A percentile compares a stretch with the other conserved stretches of the same genome.
Conservation (phyloP, 2,329 filamentous ascomycete species). For the Pseudocercospora ulei region DNA sequence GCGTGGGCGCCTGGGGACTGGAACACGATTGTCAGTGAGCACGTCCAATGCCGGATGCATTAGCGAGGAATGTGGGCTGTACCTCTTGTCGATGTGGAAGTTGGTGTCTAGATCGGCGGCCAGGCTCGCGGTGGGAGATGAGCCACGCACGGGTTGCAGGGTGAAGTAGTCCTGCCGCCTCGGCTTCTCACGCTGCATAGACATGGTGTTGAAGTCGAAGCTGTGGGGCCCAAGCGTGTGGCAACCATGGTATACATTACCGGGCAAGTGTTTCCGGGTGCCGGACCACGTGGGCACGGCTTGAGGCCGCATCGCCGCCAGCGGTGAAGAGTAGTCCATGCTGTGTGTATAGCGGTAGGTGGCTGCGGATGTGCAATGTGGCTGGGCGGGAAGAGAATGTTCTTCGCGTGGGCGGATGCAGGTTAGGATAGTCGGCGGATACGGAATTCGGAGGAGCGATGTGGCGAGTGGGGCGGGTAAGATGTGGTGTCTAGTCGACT, state of each 20-base stretch:
- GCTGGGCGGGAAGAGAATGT: conserved; percentile 2
- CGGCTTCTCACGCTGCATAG: conserved; percentile 62
- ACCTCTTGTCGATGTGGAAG: conserved; percentile 94
- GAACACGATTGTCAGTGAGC: conserved; percentile 37
- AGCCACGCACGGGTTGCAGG: conserved; percentile 63
- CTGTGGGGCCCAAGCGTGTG: conserved; percentile 52
- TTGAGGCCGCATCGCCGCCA: conserved; percentile 80
- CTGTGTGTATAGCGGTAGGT: conserved; percentile 16
- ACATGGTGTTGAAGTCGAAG: conserved; percentile 67
- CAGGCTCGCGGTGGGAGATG: conserved; percentile 81
- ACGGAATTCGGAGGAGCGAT: conserved; percentile 11
- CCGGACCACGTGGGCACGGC: conserved; percentile 56
- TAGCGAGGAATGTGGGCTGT: conserved; percentile 37
- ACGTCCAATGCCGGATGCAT: conserved; percentile 16
- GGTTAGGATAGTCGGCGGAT: conserved; percentile 6
- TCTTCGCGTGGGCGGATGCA: conserved; percentile 6
- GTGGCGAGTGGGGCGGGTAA: conserved; percentile 6
- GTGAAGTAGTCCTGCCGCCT: conserved; percentile 69
- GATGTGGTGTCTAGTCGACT: too few species aligned
- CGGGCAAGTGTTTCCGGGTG: conserved; percentile 45
- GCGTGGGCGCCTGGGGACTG: conserved; percentile 74
- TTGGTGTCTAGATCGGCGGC: conserved; percentile 94
- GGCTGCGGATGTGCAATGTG: conserved; percentile 17
- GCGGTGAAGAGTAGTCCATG: conserved; percentile 90
- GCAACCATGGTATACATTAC: conserved; percentile 46